Conservation (phyloP, 2,329 filamentous ascomycete species). For the Drechslerella stenobrocha region DNA sequence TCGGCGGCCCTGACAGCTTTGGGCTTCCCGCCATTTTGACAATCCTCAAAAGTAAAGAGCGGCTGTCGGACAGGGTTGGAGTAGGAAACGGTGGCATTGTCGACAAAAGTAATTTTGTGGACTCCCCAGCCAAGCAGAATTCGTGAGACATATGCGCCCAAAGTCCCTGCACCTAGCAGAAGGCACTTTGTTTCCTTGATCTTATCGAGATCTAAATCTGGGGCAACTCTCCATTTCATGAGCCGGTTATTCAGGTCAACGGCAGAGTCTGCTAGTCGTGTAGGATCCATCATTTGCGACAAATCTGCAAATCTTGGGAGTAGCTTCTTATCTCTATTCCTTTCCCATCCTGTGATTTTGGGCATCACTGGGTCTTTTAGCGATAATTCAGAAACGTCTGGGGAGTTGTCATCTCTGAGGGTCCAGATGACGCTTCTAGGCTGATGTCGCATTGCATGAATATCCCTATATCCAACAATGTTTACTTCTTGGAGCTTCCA, state of each 20-base stretch:
- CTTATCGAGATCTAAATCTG: conserved; percentile 79
- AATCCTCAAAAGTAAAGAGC: conserved; percentile 87
- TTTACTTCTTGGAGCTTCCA: conserved; percentile 77
- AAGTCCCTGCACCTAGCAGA: conserved; percentile 84
- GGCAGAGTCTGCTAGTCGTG: conserved; percentile 79
- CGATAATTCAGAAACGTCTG: conserved; percentile 52
- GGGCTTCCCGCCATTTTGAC: conserved; percentile 76
- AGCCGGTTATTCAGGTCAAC: conserved; percentile 96
- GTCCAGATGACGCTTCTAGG: conserved; percentile 78
- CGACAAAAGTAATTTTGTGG: conserved; percentile 90
- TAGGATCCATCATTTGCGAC: conserved; percentile 90
- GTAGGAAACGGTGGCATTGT: conserved; percentile 89
- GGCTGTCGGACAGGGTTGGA: conserved; percentile 96
- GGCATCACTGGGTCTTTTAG: conserved; percentile 63
- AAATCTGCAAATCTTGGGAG: conserved; percentile 77
- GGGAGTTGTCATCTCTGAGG: conserved; percentile 63
- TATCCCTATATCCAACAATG: conserved; percentile 87
- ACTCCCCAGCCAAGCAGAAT: conserved; percentile 96
- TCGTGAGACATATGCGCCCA: conserved; percentile 90
- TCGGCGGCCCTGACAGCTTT: conserved; percentile 83
- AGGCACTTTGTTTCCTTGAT: conserved; percentile 91
- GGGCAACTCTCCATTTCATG: conserved; percentile 98
- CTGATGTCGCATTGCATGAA: conserved; percentile 74
- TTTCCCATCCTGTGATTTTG: conserved; percentile 94
- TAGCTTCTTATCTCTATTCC: conserved; percentile 76